Evolutionary conservation across 495 filamentous ascomycete genomes (phyloP).

Genomic region (Neurospora sp.): DNA sequence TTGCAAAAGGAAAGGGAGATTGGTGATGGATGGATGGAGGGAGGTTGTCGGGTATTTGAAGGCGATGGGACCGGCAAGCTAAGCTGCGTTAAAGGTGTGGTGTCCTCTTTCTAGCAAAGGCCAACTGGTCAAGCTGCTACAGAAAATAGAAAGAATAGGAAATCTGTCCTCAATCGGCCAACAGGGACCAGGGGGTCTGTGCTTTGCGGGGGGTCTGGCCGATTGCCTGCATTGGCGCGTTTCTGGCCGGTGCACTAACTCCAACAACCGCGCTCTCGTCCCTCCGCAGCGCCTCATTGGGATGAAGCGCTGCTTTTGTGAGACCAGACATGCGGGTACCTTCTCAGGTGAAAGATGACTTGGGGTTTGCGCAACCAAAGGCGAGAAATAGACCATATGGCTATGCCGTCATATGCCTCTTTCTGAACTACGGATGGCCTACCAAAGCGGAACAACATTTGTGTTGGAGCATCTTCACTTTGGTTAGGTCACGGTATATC

Average conservation of each 20-base stretch:
- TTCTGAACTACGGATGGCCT: not conserved
- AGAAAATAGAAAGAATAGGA: conserved; percentile 13
- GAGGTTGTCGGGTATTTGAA: conserved; percentile 2
- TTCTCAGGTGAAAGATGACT: not conserved
- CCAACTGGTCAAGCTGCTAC: not conserved
- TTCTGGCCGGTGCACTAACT: not conserved
- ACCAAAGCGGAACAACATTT: no score
- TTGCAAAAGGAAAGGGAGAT: conserved; percentile 7
- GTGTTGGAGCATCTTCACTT: not conserved
- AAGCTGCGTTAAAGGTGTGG: conserved; percentile 4
- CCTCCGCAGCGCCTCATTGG: not conserved
- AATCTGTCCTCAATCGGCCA: conserved; percentile 25
- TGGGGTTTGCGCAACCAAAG: no score
- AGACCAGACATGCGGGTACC: not conserved
- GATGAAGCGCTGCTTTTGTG: not conserved
- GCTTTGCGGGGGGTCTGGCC: not conserved
- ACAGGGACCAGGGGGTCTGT: conserved; percentile 1
- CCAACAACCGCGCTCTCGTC: not conserved
- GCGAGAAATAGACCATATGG: not conserved
- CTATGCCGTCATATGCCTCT: not conserved
- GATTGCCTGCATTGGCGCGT: not conserved
- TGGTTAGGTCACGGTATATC: not conserved
- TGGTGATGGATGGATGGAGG: conserved; percentile 6
- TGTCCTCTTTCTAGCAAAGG: not conserved
- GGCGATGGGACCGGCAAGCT: conserved; percentile 1